phyloP scores from a whole-genome alignment of 1,284 basidiomycete species.

The Tetrapyrgos nigripes region DNA sequence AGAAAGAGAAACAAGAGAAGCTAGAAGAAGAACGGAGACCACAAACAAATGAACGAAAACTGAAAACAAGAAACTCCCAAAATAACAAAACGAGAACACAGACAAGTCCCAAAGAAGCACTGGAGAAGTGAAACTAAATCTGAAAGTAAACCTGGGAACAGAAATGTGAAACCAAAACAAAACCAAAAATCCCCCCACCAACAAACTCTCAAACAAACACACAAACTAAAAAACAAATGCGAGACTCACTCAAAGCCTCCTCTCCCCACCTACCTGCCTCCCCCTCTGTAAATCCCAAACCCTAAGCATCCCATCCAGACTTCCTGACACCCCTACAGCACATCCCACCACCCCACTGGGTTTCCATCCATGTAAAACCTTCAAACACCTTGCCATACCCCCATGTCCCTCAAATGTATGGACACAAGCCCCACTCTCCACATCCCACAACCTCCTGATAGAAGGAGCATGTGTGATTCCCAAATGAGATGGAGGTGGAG shows the following conservation, averaged over 20 bases:
- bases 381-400: constrained; percentile 92
- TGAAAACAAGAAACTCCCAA: no score
- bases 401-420: constrained; percentile 87
- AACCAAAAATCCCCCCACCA: no score
- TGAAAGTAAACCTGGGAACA: background rate
- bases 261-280: no score
- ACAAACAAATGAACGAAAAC: no score
- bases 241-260: background rate
- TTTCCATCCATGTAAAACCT: constrained; percentile 78
- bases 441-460: constrained; percentile 98
- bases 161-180: no score
- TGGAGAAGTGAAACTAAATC: background rate
- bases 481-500: constrained; percentile 35
- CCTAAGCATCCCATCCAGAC: constrained; percentile 85
- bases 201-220: no score
- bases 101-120: no score
- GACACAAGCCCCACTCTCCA: constrained; percentile 83
- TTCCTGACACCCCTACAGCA: constrained; percentile 90
- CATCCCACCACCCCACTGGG: constrained; percentile 35
- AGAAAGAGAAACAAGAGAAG: no score
- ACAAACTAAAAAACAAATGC: no score
- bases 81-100: no score
- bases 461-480: constrained; percentile 68
- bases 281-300: constrained; percentile 85
- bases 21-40: no score